Base-by-base conservation (phyloP, 225 moss, liverwort and hornwort genomes). In the Lunularia cruciata region DNA sequence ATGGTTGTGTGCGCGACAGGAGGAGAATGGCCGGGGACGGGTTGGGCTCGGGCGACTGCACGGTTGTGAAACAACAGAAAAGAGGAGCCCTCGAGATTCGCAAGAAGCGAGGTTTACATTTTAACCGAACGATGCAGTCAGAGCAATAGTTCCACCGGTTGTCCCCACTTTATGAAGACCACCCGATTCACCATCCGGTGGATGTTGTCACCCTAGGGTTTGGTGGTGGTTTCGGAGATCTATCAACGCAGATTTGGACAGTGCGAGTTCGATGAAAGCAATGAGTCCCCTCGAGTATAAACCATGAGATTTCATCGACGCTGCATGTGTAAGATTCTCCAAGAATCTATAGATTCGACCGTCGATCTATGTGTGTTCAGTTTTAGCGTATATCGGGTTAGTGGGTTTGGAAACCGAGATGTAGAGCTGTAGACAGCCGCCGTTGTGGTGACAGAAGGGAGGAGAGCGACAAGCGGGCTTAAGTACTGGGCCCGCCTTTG, bases 1-100 rank as follows among this genome's bases (percentile, higher is more conserved):
- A 39, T 12, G 22, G 5, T 38, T 60, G 60, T 36, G 27, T 60
- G 60, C 60, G 60, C 33, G 60, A 60, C 60, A 60, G 60, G 22
- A 23, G 11, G 23, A 20, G 31, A 6, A 57, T 30, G 31, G 31
- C 31, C 15, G 32, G 32, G 56, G 33, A 57, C 16, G 23, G 56
- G 12, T 6, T 1, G 27, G 56, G 30, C 56, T 15, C 31, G 52
- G 13, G 31, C 14, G n/a, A 19, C 58, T 59, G 58, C 58, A 59
- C 58, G 58, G 58, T 59, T 59, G 16, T 8, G 52, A 52, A 35
- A 36, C 34, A 13, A 60, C 60, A 32, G 18, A 39, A 39, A 60
- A 38, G 60, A n/a, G 15, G 11, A 22, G 23, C 23, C 22, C 60
- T 60, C 60, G 60, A 39, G 60, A 60, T 60, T 22, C 60, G 60